Evolutionary conservation across 2,329 filamentous ascomycete species (phyloP).

Genomic region (Diaporthe vaccinii): DNA sequence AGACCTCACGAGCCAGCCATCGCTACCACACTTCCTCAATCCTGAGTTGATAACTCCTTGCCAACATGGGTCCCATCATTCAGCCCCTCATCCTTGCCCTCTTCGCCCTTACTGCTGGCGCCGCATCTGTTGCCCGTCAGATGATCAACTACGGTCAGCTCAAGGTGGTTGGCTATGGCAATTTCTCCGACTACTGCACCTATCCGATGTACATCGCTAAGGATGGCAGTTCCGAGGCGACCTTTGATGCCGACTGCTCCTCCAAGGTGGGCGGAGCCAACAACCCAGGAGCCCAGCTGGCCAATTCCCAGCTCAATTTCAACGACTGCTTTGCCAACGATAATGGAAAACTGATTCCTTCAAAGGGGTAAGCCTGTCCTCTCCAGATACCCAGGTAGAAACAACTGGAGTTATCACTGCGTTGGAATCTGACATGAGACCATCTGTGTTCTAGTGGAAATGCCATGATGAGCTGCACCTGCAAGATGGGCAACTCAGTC

Average conservation of each 20-base stretch:
- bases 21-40: neutral
- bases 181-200: conserved; percentile 19
- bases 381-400: neutral
- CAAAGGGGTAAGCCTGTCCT: neutral
- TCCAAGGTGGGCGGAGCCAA: neutral
- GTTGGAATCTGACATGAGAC: neutral
- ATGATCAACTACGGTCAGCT: neutral
- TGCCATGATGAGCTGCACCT: neutral
- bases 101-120: neutral
- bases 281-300: neutral
- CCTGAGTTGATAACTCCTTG: neutral
- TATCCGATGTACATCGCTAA: neutral
- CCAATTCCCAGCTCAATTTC: conserved; percentile 15
- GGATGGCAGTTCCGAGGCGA: neutral
- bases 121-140: neutral
- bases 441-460: neutral
- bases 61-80: conserved; percentile 2
- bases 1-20: neutral
- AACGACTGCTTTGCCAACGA: conserved; percentile 20
- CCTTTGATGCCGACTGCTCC: conserved; percentile 15
- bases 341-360: neutral
- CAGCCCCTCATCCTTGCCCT: neutral
- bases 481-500: neutral
- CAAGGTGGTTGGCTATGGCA: too few species aligned
- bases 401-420: neutral